Conservation (phyloP, 345 rosid species). For the Euphorbia peplus region DNA sequence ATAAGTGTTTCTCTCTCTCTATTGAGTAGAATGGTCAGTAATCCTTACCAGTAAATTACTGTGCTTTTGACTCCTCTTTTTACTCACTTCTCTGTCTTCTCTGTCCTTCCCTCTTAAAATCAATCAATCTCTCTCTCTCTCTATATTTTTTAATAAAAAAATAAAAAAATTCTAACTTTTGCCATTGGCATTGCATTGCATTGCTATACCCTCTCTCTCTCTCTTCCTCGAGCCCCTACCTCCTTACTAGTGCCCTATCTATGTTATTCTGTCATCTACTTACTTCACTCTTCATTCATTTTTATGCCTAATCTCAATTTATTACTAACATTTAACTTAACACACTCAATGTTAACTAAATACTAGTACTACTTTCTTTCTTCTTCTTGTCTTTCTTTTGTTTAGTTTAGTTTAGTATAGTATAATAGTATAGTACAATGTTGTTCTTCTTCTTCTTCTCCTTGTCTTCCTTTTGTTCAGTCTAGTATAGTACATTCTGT, state of each 20-base stretch:
- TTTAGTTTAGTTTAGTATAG: too few relatives aligned
- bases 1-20: conserved; percentile 6
- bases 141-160: too few relatives aligned
- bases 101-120: too few relatives aligned
- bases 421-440: too few relatives aligned
- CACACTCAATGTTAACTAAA: background rate
- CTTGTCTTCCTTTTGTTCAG: background rate
- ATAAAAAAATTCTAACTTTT: too few relatives aligned
- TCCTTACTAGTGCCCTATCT: background rate
- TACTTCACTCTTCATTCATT: background rate
- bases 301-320: background rate
- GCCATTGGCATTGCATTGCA: too few relatives aligned
- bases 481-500: background rate
- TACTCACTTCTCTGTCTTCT: conserved; percentile 26
- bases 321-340: background rate
- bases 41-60: conserved; percentile 22
- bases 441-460: background rate
- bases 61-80: conserved; percentile 52
- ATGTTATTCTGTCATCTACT: conserved; percentile 19
- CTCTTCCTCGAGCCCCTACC: conserved; percentile 52
- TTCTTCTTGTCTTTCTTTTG: background rate
- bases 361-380: background rate
- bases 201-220: conserved; percentile 30
- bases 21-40: conserved; percentile 25
- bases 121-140: background rate